Base-by-base conservation (phyloP, 2,329 filamentous ascomycete genomes). In the Herpotrichia juniperi region DNA sequence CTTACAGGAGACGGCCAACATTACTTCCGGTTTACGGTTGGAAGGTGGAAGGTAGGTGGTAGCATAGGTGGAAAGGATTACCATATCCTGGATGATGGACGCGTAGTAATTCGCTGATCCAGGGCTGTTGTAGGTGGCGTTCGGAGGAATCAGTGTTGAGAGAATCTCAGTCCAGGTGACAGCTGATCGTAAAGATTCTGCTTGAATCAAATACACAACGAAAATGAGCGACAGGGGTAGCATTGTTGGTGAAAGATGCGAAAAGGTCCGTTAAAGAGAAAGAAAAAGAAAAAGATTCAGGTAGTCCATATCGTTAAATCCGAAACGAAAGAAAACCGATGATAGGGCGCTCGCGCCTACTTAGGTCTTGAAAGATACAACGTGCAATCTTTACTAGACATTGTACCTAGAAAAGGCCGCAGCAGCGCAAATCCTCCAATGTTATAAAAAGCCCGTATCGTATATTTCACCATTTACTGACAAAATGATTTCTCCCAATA, bases 101-200 rank as follows among this genome's bases (percentile, higher is more conserved):
- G 47, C 47, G 28, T 43, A 44, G 16, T 50, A 50, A n/a, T 10
- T 43, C 4, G 47, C 47, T 2, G 37, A 17, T 11, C 47, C 47
- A 9, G 34, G 11, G 9, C 39, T 21, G 19, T 43, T 43, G 17
- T n/a, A n/a, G n/a, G n/a, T n/a, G n/a, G n/a, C n/a, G n/a, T n/a
- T n/a, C n/a, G 47, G 47, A 14, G 47, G 47, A 17, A 50, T 37
- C 2, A 50, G 25, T 21, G 22, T 35, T 8, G 7, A n/a, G 21
- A 30, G 16, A 14, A 19, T 26, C 14, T 19, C 11, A 1, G 24
- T 44, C 2, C 21, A 6, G 34, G 34, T 19, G 4, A 19, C 28
- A 4, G 28, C 8, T 14, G 39, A 17, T 4, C 28, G 32, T 51
- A 35, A 34, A 21, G 10, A 37, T 46, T 12, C 12, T 9, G 34